Base-by-base conservation (phyloP, 2,329 filamentous ascomycete species). In the Ilyonectria mors-panacis region DNA sequence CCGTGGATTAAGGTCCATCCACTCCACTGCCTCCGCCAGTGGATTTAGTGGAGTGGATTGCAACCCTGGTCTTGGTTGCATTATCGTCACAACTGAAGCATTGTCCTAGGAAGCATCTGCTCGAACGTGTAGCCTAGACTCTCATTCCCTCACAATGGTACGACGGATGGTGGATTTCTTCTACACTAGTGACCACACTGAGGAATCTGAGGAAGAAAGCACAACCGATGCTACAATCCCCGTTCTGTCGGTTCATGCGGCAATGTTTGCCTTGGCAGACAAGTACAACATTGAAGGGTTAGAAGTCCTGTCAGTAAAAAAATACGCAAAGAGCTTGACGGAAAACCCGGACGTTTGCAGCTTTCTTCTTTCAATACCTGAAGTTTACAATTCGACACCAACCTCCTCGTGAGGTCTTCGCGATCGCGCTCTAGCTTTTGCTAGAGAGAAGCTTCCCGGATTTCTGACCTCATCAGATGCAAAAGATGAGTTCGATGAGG, bases 151-250 rank as follows among this genome's bases (percentile, higher is more conserved):
- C 4, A 53, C 59, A 0, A 59, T 63, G 55, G 42, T 73, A 2
- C 45, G 28, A 0, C 66, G 48, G 1, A 71, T 73, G 68, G 63
- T 73, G 1, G 70, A 73, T 6, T 73, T 63, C n/a, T 48, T 73
- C 3, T 73, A 73, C 9, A 73, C 51, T 0, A 66, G 63, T 19
- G 13, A 59, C 23, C 65, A 65, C n/a, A 44, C 17, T 2, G 28
- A 37, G 13, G 21, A 51, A 3, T 23, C n/a, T 15, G 12, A 10
- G 42, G 30, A 39, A 19, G 42, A 51, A 8, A 28, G 26, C n/a
- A 6, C 19, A 2, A 37, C 19, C 3, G 39, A 37, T 2, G 44
- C 60, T 0, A 5, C n/a, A 6, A 9, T 19, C 3, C 7, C n/a
- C 2, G 6, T 1, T 0, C 65, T 73, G 8, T 61, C 51, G 0